A percentile compares a stretch with the other conserved stretches of the same genome.
Evolutionary conservation across 2,329 filamentous ascomycete species (phyloP).

Genomic region (Microdochium nivale): DNA sequence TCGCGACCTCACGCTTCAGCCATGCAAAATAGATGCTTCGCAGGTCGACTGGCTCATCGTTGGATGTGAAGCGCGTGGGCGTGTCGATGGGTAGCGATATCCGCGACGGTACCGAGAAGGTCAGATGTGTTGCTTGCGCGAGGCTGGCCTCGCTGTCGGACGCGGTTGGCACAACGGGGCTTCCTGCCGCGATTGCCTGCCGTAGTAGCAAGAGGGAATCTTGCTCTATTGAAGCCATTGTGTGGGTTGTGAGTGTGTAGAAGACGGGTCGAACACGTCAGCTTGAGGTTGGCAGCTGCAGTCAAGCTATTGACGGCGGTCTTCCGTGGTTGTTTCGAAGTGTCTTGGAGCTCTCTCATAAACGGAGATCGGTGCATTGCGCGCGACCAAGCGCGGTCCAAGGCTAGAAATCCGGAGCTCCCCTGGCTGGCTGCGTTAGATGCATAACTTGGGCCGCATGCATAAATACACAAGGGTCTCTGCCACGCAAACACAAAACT

Average conservation of each 20-base stretch:
- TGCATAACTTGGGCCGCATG: too few species aligned
- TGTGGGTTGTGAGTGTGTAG: constrained; percentile 10
- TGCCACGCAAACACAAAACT: too few species aligned
- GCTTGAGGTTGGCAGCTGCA: background rate
- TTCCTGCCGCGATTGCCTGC: constrained; percentile 66
- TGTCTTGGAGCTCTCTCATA: background rate
- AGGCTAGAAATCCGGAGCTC: too few species aligned
- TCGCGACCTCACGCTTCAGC: constrained; percentile 83
- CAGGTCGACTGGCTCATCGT: constrained; percentile 67
- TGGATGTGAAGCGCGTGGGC: constrained; percentile 81
- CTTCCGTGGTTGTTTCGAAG: background rate
- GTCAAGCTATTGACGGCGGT: background rate
- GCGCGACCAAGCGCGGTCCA: too few species aligned
- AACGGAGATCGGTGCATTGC: background rate
- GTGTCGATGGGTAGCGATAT: constrained; percentile 60
- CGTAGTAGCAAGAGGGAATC: constrained; percentile 81
- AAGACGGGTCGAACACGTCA: background rate
- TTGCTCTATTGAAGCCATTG: constrained; percentile 52
- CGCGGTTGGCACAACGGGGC: constrained; percentile 64
- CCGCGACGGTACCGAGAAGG: constrained; percentile 55
- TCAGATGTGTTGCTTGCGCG: constrained; percentile 68
- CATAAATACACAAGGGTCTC: too few species aligned
- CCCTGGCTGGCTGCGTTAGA: too few species aligned
- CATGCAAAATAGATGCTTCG: constrained; percentile 95
- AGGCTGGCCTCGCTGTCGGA: constrained; percentile 61